phyloP scores from a whole-genome alignment of 768 basidiomycete genomes.

The Boletus bicolor region DNA sequence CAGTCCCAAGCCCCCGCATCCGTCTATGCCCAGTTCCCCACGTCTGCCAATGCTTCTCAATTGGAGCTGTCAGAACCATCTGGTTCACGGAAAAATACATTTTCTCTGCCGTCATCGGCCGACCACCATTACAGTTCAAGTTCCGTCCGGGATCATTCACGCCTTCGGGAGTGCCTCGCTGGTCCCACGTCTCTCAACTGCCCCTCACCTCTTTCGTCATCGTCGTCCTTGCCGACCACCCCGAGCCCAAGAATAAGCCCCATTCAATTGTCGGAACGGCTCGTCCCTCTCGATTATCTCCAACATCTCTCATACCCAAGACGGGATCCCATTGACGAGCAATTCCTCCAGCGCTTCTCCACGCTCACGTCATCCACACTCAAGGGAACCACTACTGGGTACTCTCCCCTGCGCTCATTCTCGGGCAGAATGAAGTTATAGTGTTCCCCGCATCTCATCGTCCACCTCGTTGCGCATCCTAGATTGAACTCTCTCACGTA shows the following conservation, averaged over 20 bases:
- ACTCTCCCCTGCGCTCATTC: slow-evolving; percentile 20
- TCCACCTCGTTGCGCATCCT: slow-evolving; percentile 16
- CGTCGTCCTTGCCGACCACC: slow-evolving; percentile 38
- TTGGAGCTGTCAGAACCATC: slow-evolving; percentile 23
- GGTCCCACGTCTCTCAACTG: slow-evolving; percentile 25
- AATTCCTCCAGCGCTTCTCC: slow-evolving; percentile 56
- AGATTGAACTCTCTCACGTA: slow-evolving; percentile 24
- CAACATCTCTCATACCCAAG: slow-evolving; percentile 51
- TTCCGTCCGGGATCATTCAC: slow-evolving; percentile 20
- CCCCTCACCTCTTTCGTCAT: slow-evolving; percentile 35
- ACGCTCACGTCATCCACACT: slow-evolving; percentile 23
- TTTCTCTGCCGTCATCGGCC: slow-evolving; percentile 30
- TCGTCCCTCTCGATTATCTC: slow-evolving; percentile 65
- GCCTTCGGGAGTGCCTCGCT: slow-evolving; percentile 20
- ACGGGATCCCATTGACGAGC: slow-evolving; percentile 64
- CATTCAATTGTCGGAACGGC: slow-evolving; percentile 30
- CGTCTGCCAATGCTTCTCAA: slow-evolving; percentile 28
- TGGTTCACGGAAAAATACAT: slow-evolving; percentile 25
- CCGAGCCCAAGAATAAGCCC: slow-evolving; percentile 30
- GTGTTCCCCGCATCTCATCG: neutral
- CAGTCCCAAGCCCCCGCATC: slow-evolving; percentile 21
- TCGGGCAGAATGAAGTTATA: slow-evolving; percentile 28
- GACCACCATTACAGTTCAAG: slow-evolving; percentile 23
- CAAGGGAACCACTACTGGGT: slow-evolving; percentile 14
- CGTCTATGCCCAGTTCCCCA: slow-evolving; percentile 32